Base-by-base conservation (phyloP, 2,329 filamentous ascomycete genomes). In the Leptographium procerum region DNA sequence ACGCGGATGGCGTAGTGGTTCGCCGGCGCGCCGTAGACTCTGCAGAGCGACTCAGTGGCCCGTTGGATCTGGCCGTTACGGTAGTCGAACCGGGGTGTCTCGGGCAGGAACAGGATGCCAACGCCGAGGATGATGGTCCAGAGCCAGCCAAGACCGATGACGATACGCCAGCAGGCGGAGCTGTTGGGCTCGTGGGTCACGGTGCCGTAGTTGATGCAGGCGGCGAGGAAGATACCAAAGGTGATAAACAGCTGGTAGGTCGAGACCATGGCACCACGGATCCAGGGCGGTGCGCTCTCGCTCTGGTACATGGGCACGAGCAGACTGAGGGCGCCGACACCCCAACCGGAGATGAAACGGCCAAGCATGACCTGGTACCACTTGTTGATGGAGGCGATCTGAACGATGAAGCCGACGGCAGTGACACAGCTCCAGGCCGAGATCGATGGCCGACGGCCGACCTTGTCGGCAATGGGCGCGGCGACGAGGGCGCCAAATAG, bases 211-310 rank as follows among this genome's bases (percentile, higher is more conserved):
- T 82, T 83, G 65, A 83, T 74, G 57, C 77, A 71, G 52, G 61
- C 61, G 4, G 63, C 64, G 22, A 78, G 67, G 57, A 83, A 80
- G 62, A 89, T 87, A 36, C 86, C 86, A 31, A 88, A 73, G 0
- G 85, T 89, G 68, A 89, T 86, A 72, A 88, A 84, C 19, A 89
- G 79, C 70, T 89, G 86, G 70, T 88, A 89, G n/a, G 80, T 83
- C 5, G 79, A 77, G n/a, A 86, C 80, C 50, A 87, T 78, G 36
- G 81, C 78, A 64, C 83, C 84, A 63, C 84, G 81, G 61, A 86
- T 84, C 64, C 82, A 76, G 22, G 77, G 75, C 4, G 84, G 84
- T 1, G 81, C 77, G 56, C 77, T 82, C 66, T 87, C 84, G 47
- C 80, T 80, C 69, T 87, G 83, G 59, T 84, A 64, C 62, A 64